Percentiles rank a stretch among this genome's conserved stretches.
These are phyloP conservation scores for Neofusicoccum sp. DNA, from an alignment of 2,329 filamentous ascomycete genomes.

Conservation along the genomic window DNA sequence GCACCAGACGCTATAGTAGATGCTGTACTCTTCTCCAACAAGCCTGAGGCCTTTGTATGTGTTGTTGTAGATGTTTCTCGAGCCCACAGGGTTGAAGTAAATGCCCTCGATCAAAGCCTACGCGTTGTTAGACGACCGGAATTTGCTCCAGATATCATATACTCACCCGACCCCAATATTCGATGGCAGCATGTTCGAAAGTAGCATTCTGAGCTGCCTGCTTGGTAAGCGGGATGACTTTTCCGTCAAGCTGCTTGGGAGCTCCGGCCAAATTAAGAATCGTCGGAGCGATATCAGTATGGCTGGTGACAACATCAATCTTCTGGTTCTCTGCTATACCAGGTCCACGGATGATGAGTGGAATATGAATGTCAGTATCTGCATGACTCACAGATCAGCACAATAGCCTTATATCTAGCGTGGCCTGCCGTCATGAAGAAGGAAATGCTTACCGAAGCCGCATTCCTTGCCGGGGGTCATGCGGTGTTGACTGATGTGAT, in stretches of 20 bases:
- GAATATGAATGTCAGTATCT: conserved; percentile 37
- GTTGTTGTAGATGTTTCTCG: conserved; percentile 43
- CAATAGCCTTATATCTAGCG: too few relatives aligned
- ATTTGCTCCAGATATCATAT: too few relatives aligned
- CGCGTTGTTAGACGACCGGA: neutral
- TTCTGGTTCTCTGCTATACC: conserved; percentile 29
- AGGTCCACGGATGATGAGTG: conserved; percentile 40
- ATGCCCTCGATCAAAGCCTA: conserved; percentile 1
- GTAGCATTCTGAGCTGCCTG: conserved; percentile 20
- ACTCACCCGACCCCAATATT: conserved; percentile 38
- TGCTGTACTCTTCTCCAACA: conserved; percentile 53
- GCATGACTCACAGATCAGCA: neutral
- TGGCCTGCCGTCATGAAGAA: neutral
- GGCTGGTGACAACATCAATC: conserved; percentile 36
- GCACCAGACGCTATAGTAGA: conserved; percentile 70
- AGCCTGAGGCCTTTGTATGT: conserved; percentile 63
- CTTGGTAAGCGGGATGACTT: conserved; percentile 32
- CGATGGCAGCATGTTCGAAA: conserved; percentile 40
- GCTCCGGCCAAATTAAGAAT: conserved; percentile 33
- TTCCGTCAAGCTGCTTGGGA: conserved; percentile 34
- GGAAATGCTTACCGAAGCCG: conserved; percentile 32
- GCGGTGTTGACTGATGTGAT: conserved; percentile 40
- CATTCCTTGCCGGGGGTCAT: conserved; percentile 41
- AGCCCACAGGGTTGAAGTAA: conserved; percentile 1
- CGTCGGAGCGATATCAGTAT: conserved; percentile 42